Evolutionary conservation across 768 basidiomycete species (phyloP), one percentile per base, ranked within the genome.

Genomic region (Stropharia rugosoannulata): DNA sequence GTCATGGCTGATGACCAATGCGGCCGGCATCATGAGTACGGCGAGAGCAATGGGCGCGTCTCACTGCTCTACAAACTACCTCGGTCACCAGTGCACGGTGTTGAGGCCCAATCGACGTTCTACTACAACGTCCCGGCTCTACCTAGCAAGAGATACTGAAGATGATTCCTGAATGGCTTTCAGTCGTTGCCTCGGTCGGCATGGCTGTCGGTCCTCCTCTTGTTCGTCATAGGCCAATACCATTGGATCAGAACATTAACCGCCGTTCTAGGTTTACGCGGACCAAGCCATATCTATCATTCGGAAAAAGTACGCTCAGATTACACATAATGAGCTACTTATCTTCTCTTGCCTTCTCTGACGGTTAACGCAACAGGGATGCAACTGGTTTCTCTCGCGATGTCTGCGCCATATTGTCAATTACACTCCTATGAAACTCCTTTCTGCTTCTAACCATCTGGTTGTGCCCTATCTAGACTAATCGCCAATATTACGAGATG

Each of bases 191-290:
- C 10, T 89, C 90, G 11, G 65, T 89, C 42, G 89, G 89, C 37
- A 93, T 93, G 91, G 92, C 90, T 22, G 73, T 93, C 16, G 91
- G 87, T 6, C 90, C 91, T 19, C 89, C 92, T 13, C 75, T 94
- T 54, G 81, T 80, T 52, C 48, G 68, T 63, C 39, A 43, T 55
- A 22, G 42, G 15, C n/a, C 11, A 38, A 29, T 18, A 10, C 29
- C 29, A 32, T 32, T 32, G 29, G 3, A 32, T 7, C 9, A 32
- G 29, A 32, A 32, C 29, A 32, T 32, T 32, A 10, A 32, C 29
- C 29, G 6, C 29, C 29, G 29, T 32, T 32, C 22, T 59, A 81
- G 80, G 90, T 93, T 11, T 94, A 94, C 61, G 87, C 82, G 40
- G 92, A 93, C 73, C 89, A 92, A 69, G 85, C 89, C 0, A 69